Base-by-base conservation (phyloP, 345 rosid species). In the Gossypioides kirkii region DNA sequence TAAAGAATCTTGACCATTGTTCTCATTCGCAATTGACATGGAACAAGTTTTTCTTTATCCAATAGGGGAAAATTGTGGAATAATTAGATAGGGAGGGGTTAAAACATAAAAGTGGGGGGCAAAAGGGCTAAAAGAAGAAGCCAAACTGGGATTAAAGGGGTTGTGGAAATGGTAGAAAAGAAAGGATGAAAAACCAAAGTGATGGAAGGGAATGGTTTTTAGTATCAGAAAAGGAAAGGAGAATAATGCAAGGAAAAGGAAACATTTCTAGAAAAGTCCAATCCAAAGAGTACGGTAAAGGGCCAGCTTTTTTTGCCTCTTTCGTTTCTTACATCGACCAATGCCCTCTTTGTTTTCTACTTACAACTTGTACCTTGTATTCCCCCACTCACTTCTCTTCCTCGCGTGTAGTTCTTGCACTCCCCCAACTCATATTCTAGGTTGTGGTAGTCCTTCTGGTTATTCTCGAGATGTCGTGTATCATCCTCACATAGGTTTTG, bases 241-340 rank as follows among this genome's bases (percentile, higher is more conserved):
- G 93, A 89, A 89, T 87, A 85, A 82, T 86, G 92, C 80, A 77
- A 86, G 78, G 52, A 89, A 89, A 91, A 76, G 95, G 95, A 86
- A 93, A 84, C 77, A 74, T 89, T 93, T 86, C 97, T 89, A 74
- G 80, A 91, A 91, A 84, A 85, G 92, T 88, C 89, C 90, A 93
- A 89, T 89, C 96, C 96, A 88, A 89, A 88, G 84, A 81, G 96
- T 87, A 91, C 97, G 90, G 87, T 84, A 71, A 86, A 73, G 80
- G 83, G 73, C 84, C 91, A 86, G 80, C 47, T 41, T 58, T 54
- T 82, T 54, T 82, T 79, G 79, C 93, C 76, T 79, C 82, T 81
- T 80, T 84, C 73, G 77, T 85, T 32, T 84, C 85, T 23, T 70
- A 20, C 73, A 25, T 54, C 59, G 20, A 73, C 91, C 91, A 82